Conservation (phyloP, 108 stramenopile genomes). For the Stephanodiscus minutulus region DNA sequence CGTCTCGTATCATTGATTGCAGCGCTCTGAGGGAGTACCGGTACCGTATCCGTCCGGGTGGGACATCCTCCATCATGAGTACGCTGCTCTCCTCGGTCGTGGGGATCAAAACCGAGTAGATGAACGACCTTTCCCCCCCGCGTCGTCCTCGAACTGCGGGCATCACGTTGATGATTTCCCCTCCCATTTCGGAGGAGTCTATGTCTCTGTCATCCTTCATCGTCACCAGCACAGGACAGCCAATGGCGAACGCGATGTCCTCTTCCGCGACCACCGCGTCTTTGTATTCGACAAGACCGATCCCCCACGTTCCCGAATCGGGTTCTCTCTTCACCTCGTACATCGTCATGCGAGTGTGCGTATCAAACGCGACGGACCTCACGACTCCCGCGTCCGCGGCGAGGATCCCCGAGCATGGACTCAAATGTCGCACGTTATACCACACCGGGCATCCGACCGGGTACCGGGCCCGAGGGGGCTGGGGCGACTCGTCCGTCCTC, state of each 20-base stretch:
- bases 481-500: too few species aligned
- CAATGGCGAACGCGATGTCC: slow-evolving; percentile 2
- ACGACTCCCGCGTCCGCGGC: slow-evolving; percentile 1
- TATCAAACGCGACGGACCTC: background rate
- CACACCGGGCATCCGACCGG: slow-evolving; percentile 14
- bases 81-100: background rate
- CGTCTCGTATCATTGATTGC: background rate
- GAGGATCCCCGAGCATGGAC: slow-evolving; percentile 6
- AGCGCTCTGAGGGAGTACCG: background rate
- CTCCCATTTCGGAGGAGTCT: background rate
- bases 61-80: background rate
- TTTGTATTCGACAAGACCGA: background rate
- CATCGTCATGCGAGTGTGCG: background rate
- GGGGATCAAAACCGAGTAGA: background rate
- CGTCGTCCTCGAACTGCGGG: background rate
- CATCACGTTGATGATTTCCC: slow-evolving; percentile 3
- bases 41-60: background rate
- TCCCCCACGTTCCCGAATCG: background rate
- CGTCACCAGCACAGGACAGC: slow-evolving; percentile 7
- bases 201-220: background rate
- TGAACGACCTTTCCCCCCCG: background rate
- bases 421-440: slow-evolving; percentile 4
- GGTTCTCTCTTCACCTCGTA: background rate
- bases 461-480: background rate
- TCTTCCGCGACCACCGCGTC: background rate